Evolutionary conservation across 768 basidiomycete genomes (phyloP).

Genomic region (Leccinum truebloodii): DNA sequence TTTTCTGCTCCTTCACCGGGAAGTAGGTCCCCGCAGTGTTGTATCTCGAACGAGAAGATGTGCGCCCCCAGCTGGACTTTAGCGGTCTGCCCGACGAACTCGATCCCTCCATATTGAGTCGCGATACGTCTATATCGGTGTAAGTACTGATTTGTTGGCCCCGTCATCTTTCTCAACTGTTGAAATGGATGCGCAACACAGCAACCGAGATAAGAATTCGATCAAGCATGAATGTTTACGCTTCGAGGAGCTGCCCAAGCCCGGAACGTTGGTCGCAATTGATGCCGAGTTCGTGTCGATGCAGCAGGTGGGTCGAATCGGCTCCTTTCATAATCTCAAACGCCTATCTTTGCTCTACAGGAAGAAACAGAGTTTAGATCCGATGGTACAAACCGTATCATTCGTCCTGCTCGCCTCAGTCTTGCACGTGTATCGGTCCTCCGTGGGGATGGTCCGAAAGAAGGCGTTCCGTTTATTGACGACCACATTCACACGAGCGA

Average conservation of each 20-base stretch:
- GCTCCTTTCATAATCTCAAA: not conserved
- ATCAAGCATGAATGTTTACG: constrained; percentile 80
- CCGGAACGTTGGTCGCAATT: constrained; percentile 89
- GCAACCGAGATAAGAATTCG: constrained; percentile 70
- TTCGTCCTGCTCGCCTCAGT: constrained; percentile 88
- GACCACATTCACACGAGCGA: constrained; percentile 98
- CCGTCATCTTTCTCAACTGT: not conserved
- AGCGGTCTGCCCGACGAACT: constrained; percentile 60
- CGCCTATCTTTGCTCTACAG: constrained; percentile 37
- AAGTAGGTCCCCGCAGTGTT: constrained; percentile 81
- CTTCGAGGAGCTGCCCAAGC: constrained; percentile 75
- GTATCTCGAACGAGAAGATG: constrained; percentile 81
- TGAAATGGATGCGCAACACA: constrained; percentile 30
- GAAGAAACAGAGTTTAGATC: constrained; percentile 96
- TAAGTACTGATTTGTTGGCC: constrained; percentile 36
- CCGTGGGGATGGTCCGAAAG: constrained; percentile 77
- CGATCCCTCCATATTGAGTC: constrained; percentile 74
- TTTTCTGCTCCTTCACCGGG: constrained; percentile 13
- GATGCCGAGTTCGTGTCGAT: constrained; percentile 98
- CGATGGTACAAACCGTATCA: constrained; percentile 90
- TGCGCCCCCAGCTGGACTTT: constrained; percentile 59
- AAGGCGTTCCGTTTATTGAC: constrained; percentile 92
- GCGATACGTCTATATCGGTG: constrained; percentile 89
- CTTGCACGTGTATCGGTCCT: constrained; percentile 94
- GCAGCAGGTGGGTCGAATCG: constrained; percentile 65